phyloP scores from a whole-genome alignment of 1,139 yeast genomes.

The Saccharomyces hybrid region DNA sequence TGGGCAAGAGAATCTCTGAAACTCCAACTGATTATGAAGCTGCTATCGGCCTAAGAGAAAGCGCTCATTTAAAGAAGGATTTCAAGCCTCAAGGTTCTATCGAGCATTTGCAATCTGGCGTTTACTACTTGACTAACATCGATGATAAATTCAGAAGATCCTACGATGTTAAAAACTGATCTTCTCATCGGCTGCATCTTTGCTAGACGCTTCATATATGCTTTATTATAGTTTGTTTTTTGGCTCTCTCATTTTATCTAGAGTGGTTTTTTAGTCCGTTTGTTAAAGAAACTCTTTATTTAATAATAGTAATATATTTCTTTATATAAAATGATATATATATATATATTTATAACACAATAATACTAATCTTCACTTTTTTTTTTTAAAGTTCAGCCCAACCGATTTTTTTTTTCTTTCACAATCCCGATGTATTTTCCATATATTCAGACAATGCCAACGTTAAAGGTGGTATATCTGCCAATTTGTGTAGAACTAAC shows the following conservation, averaged over 20 bases:
- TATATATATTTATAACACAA: neutral
- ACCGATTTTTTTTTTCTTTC: slow-evolving; percentile 3
- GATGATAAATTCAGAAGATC: slow-evolving; percentile 86
- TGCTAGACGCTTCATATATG: slow-evolving; percentile 1
- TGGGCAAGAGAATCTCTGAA: slow-evolving; percentile 52
- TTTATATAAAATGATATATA: neutral
- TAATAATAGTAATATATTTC: neutral
- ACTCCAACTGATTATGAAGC: slow-evolving; percentile 77
- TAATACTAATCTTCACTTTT: neutral
- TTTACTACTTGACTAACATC: slow-evolving; percentile 75
- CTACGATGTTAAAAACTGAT: slow-evolving; percentile 55
- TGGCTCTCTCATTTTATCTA: neutral
- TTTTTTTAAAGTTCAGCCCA: neutral
- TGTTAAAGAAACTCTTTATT: neutral
- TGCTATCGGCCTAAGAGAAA: slow-evolving; percentile 80
- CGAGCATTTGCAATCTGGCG: slow-evolving; percentile 63
- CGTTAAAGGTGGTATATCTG: slow-evolving; percentile 31
- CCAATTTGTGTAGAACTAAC: slow-evolving; percentile 24
- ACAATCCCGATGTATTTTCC: slow-evolving; percentile 28
- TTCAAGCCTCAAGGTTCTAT: slow-evolving; percentile 73
- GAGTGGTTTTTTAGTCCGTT: neutral
- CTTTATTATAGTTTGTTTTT: neutral
- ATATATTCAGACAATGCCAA: slow-evolving; percentile 28
- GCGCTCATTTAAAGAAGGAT: slow-evolving; percentile 72
- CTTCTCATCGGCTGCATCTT: neutral